Base-by-base conservation (phyloP, 768 basidiomycete genomes). In the Megacollybia marginata region DNA sequence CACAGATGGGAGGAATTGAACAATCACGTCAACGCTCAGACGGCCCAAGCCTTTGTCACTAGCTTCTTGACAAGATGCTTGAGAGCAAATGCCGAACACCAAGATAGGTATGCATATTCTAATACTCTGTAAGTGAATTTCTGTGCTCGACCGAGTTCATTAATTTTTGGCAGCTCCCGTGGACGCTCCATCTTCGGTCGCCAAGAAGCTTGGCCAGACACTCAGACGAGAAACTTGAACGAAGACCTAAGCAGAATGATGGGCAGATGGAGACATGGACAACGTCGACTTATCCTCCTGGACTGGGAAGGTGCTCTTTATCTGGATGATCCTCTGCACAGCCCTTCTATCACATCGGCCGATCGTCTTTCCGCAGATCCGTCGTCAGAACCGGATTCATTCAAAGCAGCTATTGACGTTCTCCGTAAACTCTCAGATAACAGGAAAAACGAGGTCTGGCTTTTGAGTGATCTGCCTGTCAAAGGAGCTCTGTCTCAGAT, bases 1-100 rank as follows among this genome's bases (percentile, higher is more conserved):
- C 23, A 46, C 34, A 33, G 9, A 5, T 42, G 46, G 35, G 42
- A 76, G 73, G 91, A 93, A 51, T 70, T 93, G 0, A 88, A 92
- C 62, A 81, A 78, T 53, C 91, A 93, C 55, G 91, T 93, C 46
- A 80, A 81, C 11, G 87, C 87, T 0, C 92, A 93, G 61, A 91
- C 86, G 0, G 89, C 91, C 0, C 91, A 93, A 58, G 74, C 85
- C 0, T 93, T 92, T 62, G 83, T 85, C 38, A 86, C 75, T 3
- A 76, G 81, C 4, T 92, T 92, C 79, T 76, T 92, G 54, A 83
- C 76, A 5, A 78, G 89, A 13, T 82, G 80, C 57, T 59, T 89
- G 23, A 83, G 88, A 44, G 80, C 84, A 32, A 75, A 88, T 60
- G 76, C 79, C 9, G 87, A 90, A 88, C 54, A 67, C 69, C 18